Base-by-base conservation (phyloP, 805 yeast genomes). In the Monosporozyma yasuniensis region DNA sequence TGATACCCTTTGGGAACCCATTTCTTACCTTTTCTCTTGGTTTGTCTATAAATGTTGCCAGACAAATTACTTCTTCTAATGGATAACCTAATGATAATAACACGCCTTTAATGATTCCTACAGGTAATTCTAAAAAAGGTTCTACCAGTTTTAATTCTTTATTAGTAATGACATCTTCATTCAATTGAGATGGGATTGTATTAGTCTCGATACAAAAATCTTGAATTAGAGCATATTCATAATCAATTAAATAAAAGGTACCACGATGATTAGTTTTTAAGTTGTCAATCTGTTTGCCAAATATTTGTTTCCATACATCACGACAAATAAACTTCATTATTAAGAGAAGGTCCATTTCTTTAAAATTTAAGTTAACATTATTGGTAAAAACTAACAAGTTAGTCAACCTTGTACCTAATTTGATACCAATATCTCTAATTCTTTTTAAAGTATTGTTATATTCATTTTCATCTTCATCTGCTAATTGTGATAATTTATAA, bases 311-410 rank as follows among this genome's bases (percentile, higher is more conserved):
- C 98, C 98, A 93, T 27, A 90, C 84, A 57, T 90, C 97, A 44
- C 95, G 77, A 64, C 98, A 90, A 4, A 93, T 78, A 64, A 87
- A 89, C 67, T 91, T 91, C 87, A 93, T 87, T 38, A 91, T 77
- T 55, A 87, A 90, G 37, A 91, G 67, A 11, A 85, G 74, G 53
- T 86, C 90, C 73, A 61, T 82, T 65, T 64, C 78, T 55, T 66
- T 66, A 47, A 65, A 64, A 30, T 72, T 72, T 55, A 79, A 64
- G 50, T 75, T 69, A 7, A 28, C 45, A 42, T 78, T 77, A 42
- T 78, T 74, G 44, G 75, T 69, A 52, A 77, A 71, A 5, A 70
- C 66, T 28, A 71, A 55, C 12, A 78, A 54, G 54, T 80, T 81
- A 1, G 78, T 73, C 14, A 80, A 56, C 35, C 81, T 79, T 12